Percentiles rank a stretch among this genome's conserved stretches.
Conservation (phyloP, 176 grass and related monocot species). For the Phragmites australis region DNA sequence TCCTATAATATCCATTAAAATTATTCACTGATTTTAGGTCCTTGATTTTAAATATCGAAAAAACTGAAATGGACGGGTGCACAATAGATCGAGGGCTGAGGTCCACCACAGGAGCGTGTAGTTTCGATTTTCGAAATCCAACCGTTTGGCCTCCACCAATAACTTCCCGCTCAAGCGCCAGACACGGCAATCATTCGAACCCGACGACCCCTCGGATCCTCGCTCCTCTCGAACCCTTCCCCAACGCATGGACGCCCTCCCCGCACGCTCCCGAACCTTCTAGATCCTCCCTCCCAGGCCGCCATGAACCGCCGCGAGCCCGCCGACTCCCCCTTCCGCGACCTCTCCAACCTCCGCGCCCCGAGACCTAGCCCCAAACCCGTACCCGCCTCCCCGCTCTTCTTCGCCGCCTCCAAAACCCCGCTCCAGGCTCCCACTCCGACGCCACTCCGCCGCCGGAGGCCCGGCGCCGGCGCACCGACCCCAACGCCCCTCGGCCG, state of each 20-base stretch:
- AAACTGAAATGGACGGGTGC: too few species aligned
- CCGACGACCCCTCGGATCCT: background rate
- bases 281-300: background rate
- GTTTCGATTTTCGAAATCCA: constrained; percentile 34
- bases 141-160: constrained; percentile 17
- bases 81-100: background rate
- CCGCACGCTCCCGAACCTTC: constrained; percentile 9
- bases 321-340: constrained; percentile 34
- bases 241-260: background rate
- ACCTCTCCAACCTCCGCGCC: constrained; percentile 65
- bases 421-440: background rate
- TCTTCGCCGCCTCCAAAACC: constrained; percentile 49
- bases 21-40: too few species aligned
- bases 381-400: constrained; percentile 32
- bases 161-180: constrained; percentile 29
- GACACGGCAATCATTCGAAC: background rate
- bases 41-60: too few species aligned
- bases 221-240: constrained; percentile 1
- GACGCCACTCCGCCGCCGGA: constrained; percentile 17
- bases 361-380: constrained; percentile 42
- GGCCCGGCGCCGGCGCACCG: background rate
- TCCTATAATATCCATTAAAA: too few species aligned
- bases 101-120: background rate
- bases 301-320: constrained; percentile 43
- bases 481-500: constrained; percentile 13